These are phyloP conservation scores for Fonsecaea monophora DNA, from an alignment of 2,329 filamentous ascomycete genomes.

Conservation along the genomic window DNA sequence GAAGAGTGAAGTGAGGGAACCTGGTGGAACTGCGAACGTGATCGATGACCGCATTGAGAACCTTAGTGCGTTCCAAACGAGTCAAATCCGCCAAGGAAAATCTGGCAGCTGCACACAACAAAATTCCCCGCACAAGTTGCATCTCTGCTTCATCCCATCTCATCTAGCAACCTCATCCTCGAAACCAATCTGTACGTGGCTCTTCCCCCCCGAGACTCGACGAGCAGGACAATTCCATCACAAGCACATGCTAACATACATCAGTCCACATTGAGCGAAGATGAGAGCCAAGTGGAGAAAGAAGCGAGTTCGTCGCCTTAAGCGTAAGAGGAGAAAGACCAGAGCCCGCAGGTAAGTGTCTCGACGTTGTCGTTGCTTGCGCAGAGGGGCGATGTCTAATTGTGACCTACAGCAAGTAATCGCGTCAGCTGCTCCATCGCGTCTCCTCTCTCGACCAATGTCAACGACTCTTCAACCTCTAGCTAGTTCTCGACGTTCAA, in stretches of 20 bases:
- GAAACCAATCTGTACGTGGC: slow-evolving; percentile 28
- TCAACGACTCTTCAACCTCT: slow-evolving; percentile 37
- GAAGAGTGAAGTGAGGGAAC: not conserved
- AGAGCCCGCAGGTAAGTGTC: slow-evolving; percentile 91
- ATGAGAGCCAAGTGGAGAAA: slow-evolving; percentile 99
- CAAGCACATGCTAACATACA: slow-evolving; percentile 21
- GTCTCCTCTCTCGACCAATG: slow-evolving; percentile 46
- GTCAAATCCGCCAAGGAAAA: slow-evolving; percentile 29
- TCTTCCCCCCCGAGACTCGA: not conserved
- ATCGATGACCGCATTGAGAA: slow-evolving; percentile 15
- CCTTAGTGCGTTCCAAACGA: slow-evolving; percentile 17
- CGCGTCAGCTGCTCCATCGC: slow-evolving; percentile 65
- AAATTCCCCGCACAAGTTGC: slow-evolving; percentile 15
- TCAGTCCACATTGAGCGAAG: slow-evolving; percentile 35
- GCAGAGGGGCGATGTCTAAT: slow-evolving; percentile 45
- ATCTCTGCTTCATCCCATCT: slow-evolving; percentile 26
- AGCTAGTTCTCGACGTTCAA: slow-evolving; percentile 26
- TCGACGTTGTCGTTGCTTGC: not conserved
- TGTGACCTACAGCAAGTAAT: slow-evolving; percentile 67
- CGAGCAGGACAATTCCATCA: not conserved
- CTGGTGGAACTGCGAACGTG: not conserved
- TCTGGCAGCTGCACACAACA: slow-evolving; percentile 24
- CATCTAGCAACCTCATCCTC: slow-evolving; percentile 36
- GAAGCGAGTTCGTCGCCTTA: slow-evolving; percentile 98
- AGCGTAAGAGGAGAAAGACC: slow-evolving; percentile 99